A percentile compares a stretch with the other conserved stretches of the same genome.
These are phyloP conservation scores for Lachnellula arida DNA, from an alignment of 2,329 filamentous ascomycete species.

Conservation along the genomic window DNA sequence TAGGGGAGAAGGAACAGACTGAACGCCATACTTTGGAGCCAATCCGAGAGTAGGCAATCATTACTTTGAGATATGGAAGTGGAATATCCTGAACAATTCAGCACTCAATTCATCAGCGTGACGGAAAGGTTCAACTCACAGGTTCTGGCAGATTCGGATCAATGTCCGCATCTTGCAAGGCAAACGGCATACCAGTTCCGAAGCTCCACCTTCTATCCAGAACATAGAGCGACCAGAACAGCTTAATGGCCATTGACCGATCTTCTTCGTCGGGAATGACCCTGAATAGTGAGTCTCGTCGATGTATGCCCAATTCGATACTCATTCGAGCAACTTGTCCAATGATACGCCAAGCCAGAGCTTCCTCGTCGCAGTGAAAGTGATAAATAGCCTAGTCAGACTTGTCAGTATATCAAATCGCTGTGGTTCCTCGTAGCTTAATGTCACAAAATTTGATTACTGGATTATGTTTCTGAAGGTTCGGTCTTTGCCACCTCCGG, in stretches of 20 bases:
- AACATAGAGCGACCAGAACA: conserved; percentile 85
- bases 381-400: conserved; percentile 62
- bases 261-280: conserved; percentile 65
- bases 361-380: conserved; percentile 81
- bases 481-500: too few relatives aligned
- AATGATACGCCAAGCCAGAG: conserved; percentile 80
- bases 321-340: conserved; percentile 78
- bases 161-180: conserved; percentile 79
- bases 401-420: conserved; percentile 35
- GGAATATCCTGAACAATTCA: conserved; percentile 20
- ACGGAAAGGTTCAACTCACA: conserved; percentile 44
- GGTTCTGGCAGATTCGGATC: conserved; percentile 75
- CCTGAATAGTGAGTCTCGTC: conserved; percentile 65
- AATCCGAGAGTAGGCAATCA: conserved; percentile 80
- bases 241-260: conserved; percentile 60
- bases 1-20: conserved; percentile 39
- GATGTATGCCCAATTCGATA: conserved; percentile 77
- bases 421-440: background rate
- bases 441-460: background rate
- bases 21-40: conserved; percentile 84
- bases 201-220: conserved; percentile 86
- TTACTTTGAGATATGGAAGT: conserved; percentile 68
- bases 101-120: background rate
- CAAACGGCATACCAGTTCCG: conserved; percentile 82
- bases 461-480: too few relatives aligned